Base-by-base conservation (phyloP, 2,329 filamentous ascomycete species). In the Fusarium ramigenum region DNA sequence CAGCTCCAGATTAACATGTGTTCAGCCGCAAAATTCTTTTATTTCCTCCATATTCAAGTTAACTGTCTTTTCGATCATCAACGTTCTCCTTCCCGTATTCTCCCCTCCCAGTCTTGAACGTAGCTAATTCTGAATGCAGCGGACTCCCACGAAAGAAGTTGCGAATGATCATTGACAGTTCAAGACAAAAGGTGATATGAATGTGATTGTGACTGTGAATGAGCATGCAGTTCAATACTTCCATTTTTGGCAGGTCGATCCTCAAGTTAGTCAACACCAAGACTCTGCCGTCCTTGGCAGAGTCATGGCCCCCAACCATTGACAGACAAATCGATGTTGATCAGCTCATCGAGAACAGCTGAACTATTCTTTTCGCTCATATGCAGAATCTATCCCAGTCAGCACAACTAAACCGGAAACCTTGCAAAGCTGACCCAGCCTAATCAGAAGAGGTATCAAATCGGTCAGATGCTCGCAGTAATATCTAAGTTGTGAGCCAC, bases 121-220 rank as follows among this genome's bases (percentile, higher is more conserved):
- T n/a, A n/a, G n/a, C n/a, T n/a, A n/a, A n/a, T n/a, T n/a, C n/a
- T n/a, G n/a, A n/a, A n/a, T n/a, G n/a, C n/a, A n/a, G n/a, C n/a
- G n/a, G n/a, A n/a, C n/a, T n/a, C n/a, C n/a, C n/a, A n/a, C n/a
- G 1, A 5, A 15, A 28, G 12, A 7, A 1, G 4, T 3, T 10
- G 0, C 7, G 14, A n/a, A 21, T 10, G 18, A 10, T 7, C 3
- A 15, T 21, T 15, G 2, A 21, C 30, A 5, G 30, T 4, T 32
- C 30, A 32, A 32, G 30, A 32, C 30, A 32, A 32, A 32, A 32
- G 30, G 30, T 32, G 30, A 32, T 32, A 11, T 4, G 30, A 32
- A 32, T 25, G 23, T 44, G 23, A 19, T 25, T 44, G 42, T 25
- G 23, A 19, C 19, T 25, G 43, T 25, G 42, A 19, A 44, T 14